Evolutionary conservation across 192 early-diverging fungal genomes (phyloP), one percentile per base, ranked within the genome.

Genomic region (Coemansia sp.): DNA sequence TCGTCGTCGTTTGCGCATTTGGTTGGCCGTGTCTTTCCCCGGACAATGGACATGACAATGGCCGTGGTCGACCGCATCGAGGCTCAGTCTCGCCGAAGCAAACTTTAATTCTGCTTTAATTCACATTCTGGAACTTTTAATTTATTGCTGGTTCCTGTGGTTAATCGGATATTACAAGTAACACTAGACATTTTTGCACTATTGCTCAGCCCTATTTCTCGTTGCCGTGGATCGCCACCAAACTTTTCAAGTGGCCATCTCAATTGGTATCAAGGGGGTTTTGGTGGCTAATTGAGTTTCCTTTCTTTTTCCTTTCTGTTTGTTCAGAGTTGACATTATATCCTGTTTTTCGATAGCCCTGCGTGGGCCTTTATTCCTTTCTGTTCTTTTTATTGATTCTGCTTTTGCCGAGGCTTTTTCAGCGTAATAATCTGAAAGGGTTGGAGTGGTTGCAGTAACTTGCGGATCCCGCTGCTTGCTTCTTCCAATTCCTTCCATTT

Each of bases 1-100:
- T 90, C 88, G 59, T 95, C 93, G 15, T 27, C 75, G n/a, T 85
- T 88, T 62, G 81, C 76, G 0, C 63, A 76, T 17, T n/a, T 73
- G 23, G 79, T 76, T 1, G 83, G 35, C 59, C 73, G 38, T 2
- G 52, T 57, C 56, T 86, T 60, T 62, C 82, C 27, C 8, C 70
- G 57, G 63, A 68, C 60, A 8, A 83, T 83, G 82, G 41, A 27
- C 0, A 56, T 88, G 19, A 85, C 87, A 3, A 76, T 91, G 41
- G 71, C 86, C 2, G 87, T 91, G 71, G 85, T 88, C 38, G 76
- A 79, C 51, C 47, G 39, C 9, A 59, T 60, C 25, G 67, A 73
- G 37, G 59, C 66, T 47, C 17, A 35, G 39, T 22, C 63, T 14
- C 75, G 27, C 11, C 41, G 41, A 4, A 79, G 76, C 67, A 79